These are phyloP conservation scores for Dipodascus geniculatus DNA, from an alignment of 805 yeast genomes.

Conservation along the genomic window DNA sequence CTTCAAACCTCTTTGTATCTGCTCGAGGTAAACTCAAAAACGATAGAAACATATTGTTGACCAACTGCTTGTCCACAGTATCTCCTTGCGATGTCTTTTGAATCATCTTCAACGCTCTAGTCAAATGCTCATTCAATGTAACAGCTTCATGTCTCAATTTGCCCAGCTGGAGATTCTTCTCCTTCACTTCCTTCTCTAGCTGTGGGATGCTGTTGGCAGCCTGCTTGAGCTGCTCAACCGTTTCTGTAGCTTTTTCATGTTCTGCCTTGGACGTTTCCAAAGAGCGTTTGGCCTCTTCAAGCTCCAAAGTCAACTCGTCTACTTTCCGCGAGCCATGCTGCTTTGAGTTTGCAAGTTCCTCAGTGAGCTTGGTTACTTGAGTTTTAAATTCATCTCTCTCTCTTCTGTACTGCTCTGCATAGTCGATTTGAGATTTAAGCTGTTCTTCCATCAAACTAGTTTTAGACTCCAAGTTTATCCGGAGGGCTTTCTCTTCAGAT, in stretches of 20 bases:
- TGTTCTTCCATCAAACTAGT: slow-evolving; percentile 24
- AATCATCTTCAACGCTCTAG: slow-evolving; percentile 81
- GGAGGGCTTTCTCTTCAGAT: slow-evolving; percentile 18
- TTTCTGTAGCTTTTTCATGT: slow-evolving; percentile 26
- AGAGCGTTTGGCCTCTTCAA: slow-evolving; percentile 12
- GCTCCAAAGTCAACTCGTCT: slow-evolving; percentile 15
- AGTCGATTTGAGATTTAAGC: slow-evolving; percentile 17
- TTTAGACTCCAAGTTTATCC: slow-evolving; percentile 12
- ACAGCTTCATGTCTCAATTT: slow-evolving; percentile 92
- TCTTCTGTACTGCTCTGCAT: slow-evolving; percentile 18
- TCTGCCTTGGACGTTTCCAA: slow-evolving; percentile 14
- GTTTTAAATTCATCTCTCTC: slow-evolving; percentile 14
- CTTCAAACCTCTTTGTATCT: slow-evolving; percentile 90
- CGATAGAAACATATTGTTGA: slow-evolving; percentile 75
- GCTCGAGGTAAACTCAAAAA: slow-evolving; percentile 83
- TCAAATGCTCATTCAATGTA: slow-evolving; percentile 82
- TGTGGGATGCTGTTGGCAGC: slow-evolving; percentile 23
- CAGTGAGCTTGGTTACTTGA: slow-evolving; percentile 23
- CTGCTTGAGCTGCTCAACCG: slow-evolving; percentile 18
- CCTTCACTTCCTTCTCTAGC: slow-evolving; percentile 46
- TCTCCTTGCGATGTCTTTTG: slow-evolving; percentile 67
- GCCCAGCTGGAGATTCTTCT: slow-evolving; percentile 70
- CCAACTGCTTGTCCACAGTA: slow-evolving; percentile 75
- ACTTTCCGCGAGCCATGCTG: slow-evolving; percentile 5
- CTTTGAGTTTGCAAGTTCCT: slow-evolving; percentile 18